These are phyloP conservation scores for Calendula officinalis DNA, from an alignment of 129 eudicot genomes.

Conservation along the genomic window DNA sequence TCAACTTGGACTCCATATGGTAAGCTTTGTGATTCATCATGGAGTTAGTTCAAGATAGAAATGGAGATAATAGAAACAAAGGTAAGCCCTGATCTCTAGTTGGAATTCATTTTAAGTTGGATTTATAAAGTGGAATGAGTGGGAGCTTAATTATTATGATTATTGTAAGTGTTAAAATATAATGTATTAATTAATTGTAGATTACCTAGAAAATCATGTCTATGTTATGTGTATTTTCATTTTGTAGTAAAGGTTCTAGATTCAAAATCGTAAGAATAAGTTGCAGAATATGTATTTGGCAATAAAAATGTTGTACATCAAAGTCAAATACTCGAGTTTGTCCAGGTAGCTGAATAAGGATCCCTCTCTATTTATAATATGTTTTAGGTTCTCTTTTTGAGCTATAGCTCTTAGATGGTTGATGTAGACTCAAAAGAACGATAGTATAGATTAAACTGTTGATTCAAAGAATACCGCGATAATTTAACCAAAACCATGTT, in stretches of 20 bases:
- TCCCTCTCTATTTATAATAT: no score
- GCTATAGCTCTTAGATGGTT: no score
- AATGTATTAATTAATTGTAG: constrained; percentile 18
- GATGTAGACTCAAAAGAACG: no score
- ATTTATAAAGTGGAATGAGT: constrained; percentile 9
- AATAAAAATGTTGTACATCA: constrained; percentile 1
- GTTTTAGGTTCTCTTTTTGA: no score
- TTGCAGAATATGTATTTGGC: background rate
- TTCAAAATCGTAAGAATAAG: constrained; percentile 25
- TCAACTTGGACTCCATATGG: constrained; percentile 82
- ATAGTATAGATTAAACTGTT: no score
- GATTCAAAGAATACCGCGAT: no score
- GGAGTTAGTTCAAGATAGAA: constrained; percentile 20
- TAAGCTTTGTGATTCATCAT: constrained; percentile 33
- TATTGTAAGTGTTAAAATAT: constrained; percentile 19
- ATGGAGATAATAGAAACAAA: background rate
- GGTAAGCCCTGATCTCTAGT: constrained; percentile 11
- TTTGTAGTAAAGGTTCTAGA: constrained; percentile 19
- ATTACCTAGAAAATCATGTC: constrained; percentile 22
- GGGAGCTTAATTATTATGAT: constrained; percentile 10
- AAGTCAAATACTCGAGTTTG: no score
- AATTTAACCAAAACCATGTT: no score
- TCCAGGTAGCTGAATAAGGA: no score
- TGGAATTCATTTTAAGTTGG: constrained; percentile 13
- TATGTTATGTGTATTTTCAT: constrained; percentile 16